These are phyloP conservation scores for Rosa multiflora DNA, from an alignment of 306 rosid species.

Conservation along the genomic window DNA sequence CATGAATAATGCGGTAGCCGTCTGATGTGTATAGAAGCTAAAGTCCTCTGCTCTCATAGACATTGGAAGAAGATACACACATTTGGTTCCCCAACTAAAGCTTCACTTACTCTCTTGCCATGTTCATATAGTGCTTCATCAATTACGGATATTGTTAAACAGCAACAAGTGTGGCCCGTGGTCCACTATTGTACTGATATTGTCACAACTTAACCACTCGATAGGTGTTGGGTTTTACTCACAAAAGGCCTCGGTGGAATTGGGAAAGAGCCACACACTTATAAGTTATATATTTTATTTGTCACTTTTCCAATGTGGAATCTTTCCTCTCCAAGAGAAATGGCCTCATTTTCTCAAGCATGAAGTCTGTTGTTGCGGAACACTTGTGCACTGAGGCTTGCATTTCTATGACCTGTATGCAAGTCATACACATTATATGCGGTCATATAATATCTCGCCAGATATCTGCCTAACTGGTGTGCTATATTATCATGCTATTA, in stretches of 20 bases:
- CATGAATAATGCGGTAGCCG: slow-evolving; percentile 40
- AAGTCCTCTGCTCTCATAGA: slow-evolving; percentile 56
- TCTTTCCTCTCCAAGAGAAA: slow-evolving; percentile 20
- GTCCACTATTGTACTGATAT: slow-evolving; percentile 22
- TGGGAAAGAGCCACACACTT: too few relatives aligned
- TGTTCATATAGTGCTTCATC: slow-evolving; percentile 44
- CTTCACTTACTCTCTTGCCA: slow-evolving; percentile 44
- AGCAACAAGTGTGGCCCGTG: slow-evolving; percentile 24
- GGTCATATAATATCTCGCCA: neutral
- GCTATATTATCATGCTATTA: neutral
- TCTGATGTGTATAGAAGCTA: slow-evolving; percentile 47
- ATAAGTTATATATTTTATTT: too few relatives aligned
- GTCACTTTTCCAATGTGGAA: too few relatives aligned
- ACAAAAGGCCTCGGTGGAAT: too few relatives aligned
- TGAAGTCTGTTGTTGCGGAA: slow-evolving; percentile 43
- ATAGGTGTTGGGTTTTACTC: too few relatives aligned
- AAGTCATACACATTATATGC: neutral
- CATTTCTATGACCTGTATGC: slow-evolving; percentile 31
- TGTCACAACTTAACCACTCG: too few relatives aligned
- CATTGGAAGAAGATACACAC: slow-evolving; percentile 33
- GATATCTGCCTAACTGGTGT: neutral
- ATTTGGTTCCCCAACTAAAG: slow-evolving; percentile 36
- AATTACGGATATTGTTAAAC: slow-evolving; percentile 36
- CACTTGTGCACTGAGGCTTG: slow-evolving; percentile 48
- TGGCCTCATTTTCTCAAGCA: slow-evolving; percentile 33